Conservation (phyloP, 2,329 filamentous ascomycete genomes). For the Cercospora berteroae region DNA sequence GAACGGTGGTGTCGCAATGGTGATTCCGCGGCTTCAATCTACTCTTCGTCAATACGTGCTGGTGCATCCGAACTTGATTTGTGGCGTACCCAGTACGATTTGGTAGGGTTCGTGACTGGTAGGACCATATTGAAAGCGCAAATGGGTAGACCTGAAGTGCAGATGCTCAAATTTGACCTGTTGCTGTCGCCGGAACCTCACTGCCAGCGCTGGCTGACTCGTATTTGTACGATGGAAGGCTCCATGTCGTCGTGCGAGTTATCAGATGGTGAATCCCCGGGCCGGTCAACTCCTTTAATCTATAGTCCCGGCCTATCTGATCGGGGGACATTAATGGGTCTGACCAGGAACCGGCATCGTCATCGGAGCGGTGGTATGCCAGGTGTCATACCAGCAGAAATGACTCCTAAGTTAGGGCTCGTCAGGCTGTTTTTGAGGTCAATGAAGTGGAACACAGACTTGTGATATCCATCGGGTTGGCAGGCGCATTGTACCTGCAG, state of each 20-base stretch:
- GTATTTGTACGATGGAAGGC: neutral
- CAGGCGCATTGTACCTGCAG: neutral
- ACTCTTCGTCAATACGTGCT: neutral
- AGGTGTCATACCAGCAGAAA: neutral
- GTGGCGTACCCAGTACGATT: constrained; percentile 26
- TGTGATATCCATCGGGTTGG: neutral
- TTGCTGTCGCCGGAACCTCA: neutral
- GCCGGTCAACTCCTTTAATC: neutral
- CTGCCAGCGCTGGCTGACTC: neutral
- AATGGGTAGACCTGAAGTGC: neutral
- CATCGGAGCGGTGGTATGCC: neutral
- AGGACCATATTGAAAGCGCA: constrained; percentile 20
- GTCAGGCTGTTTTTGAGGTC: neutral
- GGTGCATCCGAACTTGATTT: neutral
- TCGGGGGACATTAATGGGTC: neutral
- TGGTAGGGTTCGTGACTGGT: constrained; percentile 23
- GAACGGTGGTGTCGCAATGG: constrained; percentile 24
- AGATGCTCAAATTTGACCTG: neutral
- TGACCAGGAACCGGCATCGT: neutral
- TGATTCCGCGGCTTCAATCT: constrained; percentile 29
- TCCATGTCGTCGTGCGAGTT: neutral
- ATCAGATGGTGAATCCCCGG: constrained; percentile 7
- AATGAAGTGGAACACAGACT: neutral
- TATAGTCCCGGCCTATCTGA: constrained; percentile 10
- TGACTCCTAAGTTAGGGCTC: neutral